These are phyloP conservation scores for Fraxinus nigra DNA, from an alignment of 305 asterid species.

Conservation along the genomic window DNA sequence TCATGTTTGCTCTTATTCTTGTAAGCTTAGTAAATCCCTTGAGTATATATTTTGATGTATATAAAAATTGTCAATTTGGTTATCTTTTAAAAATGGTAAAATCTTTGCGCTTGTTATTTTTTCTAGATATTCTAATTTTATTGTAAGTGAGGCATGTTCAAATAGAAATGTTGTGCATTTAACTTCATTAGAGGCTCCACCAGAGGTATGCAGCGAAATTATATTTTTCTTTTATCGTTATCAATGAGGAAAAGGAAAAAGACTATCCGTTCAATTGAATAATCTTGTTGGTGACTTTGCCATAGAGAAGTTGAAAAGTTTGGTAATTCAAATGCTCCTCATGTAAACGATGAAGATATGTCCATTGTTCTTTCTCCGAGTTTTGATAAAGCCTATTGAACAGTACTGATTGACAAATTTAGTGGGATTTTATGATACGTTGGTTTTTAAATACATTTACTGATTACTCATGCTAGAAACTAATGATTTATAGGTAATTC, in stretches of 20 bases:
- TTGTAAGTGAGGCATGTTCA: slow-evolving; percentile 65
- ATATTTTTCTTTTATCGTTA: not conserved
- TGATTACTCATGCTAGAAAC: slow-evolving; percentile 12
- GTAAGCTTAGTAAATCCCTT: not conserved
- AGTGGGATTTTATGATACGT: slow-evolving; percentile 5
- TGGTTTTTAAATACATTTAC: slow-evolving; percentile 5
- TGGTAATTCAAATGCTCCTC: slow-evolving; percentile 51
- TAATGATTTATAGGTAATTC: slow-evolving; percentile 64
- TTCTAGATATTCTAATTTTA: not conserved
- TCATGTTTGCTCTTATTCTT: not conserved
- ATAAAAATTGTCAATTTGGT: not conserved
- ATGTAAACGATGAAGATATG: slow-evolving; percentile 25
- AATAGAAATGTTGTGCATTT: slow-evolving; percentile 77
- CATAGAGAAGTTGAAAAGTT: slow-evolving; percentile 50
- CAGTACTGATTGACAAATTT: slow-evolving; percentile 40
- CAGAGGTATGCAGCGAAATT: slow-evolving; percentile 45
- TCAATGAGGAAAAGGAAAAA: slow-evolving; percentile 38
- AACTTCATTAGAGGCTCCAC: slow-evolving; percentile 62
- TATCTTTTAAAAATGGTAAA: not conserved
- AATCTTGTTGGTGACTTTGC: slow-evolving; percentile 72
- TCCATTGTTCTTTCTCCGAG: slow-evolving; percentile 73
- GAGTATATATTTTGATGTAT: not conserved
- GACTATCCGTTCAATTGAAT: slow-evolving; percentile 42
- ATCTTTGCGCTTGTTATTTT: not conserved
- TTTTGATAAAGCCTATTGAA: slow-evolving; percentile 75